Evolutionary conservation across 345 rosid genomes (phyloP).

Genomic region (Melastoma malabathricum): DNA sequence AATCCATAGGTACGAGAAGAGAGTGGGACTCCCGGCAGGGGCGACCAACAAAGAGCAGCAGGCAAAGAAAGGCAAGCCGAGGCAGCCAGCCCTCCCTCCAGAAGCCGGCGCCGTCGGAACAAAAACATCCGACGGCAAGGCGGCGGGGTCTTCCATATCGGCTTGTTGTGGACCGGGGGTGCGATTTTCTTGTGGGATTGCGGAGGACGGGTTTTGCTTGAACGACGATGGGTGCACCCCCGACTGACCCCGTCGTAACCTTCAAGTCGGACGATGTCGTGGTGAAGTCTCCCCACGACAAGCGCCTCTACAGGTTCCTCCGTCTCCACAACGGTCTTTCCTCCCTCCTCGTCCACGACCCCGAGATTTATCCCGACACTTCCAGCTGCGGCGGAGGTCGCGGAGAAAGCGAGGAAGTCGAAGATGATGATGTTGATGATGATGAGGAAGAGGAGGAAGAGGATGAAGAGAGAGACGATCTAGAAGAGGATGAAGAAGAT

Average conservation of each 20-base stretch:
- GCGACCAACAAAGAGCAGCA: no score
- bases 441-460: constrained; percentile 23
- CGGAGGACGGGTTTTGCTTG: no score
- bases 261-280: constrained; percentile 32
- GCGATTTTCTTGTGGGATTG: no score
- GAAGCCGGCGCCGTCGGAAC: no score
- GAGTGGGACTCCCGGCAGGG: no score
- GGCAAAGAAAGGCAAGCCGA: no score
- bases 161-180: no score
- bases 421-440: constrained; percentile 11
- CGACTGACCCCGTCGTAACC: background rate
- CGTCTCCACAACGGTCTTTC: constrained; percentile 64
- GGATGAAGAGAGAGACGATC: constrained; percentile 16
- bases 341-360: constrained; percentile 88
- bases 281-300: constrained; percentile 78
- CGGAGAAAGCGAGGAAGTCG: constrained; percentile 17
- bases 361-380: constrained; percentile 48
- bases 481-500: background rate
- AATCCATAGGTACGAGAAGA: no score
- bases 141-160: no score
- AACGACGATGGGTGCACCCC: background rate
- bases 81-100: no score
- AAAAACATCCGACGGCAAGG: no score
- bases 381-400: constrained; percentile 3
- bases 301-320: constrained; percentile 54